These are phyloP conservation scores for Dothistroma septosporum DNA, from an alignment of 2,329 filamentous ascomycete species.

Conservation along the genomic window DNA sequence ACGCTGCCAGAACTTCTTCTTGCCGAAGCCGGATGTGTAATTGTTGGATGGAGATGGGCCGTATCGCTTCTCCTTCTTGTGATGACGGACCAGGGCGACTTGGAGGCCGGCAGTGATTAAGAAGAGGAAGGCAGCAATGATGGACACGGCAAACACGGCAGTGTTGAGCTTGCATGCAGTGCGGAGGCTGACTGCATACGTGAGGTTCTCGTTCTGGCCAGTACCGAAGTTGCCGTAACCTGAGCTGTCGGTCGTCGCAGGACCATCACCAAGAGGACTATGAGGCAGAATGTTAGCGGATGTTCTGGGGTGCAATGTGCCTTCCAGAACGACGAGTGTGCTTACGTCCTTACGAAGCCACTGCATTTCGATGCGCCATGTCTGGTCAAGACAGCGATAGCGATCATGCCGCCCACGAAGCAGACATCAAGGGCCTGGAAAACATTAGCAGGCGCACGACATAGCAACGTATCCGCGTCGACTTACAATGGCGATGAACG, in stretches of 20 bases:
- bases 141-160: constrained; percentile 70
- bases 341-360: constrained; percentile 45
- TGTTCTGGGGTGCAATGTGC: too few relatives aligned
- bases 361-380: constrained; percentile 64
- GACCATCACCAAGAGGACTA: constrained; percentile 61
- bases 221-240: constrained; percentile 46
- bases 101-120: constrained; percentile 67
- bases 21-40: constrained; percentile 61
- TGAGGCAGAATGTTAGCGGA: constrained; percentile 42
- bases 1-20: constrained; percentile 33
- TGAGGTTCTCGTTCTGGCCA: constrained; percentile 38
- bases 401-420: constrained; percentile 75
- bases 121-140: constrained; percentile 76
- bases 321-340: too few relatives aligned
- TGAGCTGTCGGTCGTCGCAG: constrained; percentile 48
- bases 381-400: constrained; percentile 71
- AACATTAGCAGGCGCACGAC: neutral
- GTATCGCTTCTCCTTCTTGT: constrained; percentile 69
- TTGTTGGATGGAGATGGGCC: constrained; percentile 62
- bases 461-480: neutral
- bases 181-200: constrained; percentile 45
- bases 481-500: constrained; percentile 59
- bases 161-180: constrained; percentile 73
- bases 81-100: constrained; percentile 62
- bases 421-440: constrained; percentile 62